Percentiles rank a stretch among this genome's conserved stretches.
Conservation (phyloP, 192 early-diverging fungal species). For the Coemansia sp. region DNA sequence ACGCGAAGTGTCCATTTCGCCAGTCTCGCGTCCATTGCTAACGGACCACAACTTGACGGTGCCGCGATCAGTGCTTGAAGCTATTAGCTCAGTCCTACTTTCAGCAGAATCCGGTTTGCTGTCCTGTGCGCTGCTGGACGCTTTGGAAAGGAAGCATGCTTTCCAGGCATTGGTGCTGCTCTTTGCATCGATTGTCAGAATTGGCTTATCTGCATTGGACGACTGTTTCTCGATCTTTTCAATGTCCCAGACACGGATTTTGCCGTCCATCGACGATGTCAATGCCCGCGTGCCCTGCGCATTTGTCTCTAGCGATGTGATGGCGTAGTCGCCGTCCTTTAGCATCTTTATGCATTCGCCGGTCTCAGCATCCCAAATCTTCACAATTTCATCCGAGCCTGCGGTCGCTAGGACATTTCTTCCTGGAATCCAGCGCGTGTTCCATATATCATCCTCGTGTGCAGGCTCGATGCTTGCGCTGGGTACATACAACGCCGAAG, state of each 20-base stretch:
- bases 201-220: slow-evolving; percentile 6
- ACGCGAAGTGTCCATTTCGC: slow-evolving; percentile 51
- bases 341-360: slow-evolving; percentile 30
- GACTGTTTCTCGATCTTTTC: neutral
- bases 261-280: slow-evolving; percentile 55
- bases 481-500: slow-evolving; percentile 37
- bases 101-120: neutral
- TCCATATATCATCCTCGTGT: slow-evolving; percentile 53
- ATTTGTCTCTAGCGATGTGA: slow-evolving; percentile 49
- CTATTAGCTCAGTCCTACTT: slow-evolving; percentile 16
- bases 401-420: slow-evolving; percentile 41
- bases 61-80: slow-evolving; percentile 41
- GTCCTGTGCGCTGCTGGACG: neutral
- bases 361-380: slow-evolving; percentile 45
- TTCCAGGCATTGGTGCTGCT: slow-evolving; percentile 42
- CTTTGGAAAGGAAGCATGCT: slow-evolving; percentile 32
- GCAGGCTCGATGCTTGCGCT: slow-evolving; percentile 38
- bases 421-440: slow-evolving; percentile 42
- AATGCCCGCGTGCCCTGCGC: slow-evolving; percentile 34
- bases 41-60: slow-evolving; percentile 44
- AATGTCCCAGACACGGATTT: slow-evolving; percentile 45
- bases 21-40: slow-evolving; percentile 12
- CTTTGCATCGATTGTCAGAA: slow-evolving; percentile 30
- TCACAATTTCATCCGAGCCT: slow-evolving; percentile 41
- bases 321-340: slow-evolving; percentile 39